Percentiles rank a stretch among this genome's conserved stretches.
These are phyloP conservation scores for Solanum peruvianum DNA, from an alignment of 257 asterid genomes.

Conservation along the genomic window DNA sequence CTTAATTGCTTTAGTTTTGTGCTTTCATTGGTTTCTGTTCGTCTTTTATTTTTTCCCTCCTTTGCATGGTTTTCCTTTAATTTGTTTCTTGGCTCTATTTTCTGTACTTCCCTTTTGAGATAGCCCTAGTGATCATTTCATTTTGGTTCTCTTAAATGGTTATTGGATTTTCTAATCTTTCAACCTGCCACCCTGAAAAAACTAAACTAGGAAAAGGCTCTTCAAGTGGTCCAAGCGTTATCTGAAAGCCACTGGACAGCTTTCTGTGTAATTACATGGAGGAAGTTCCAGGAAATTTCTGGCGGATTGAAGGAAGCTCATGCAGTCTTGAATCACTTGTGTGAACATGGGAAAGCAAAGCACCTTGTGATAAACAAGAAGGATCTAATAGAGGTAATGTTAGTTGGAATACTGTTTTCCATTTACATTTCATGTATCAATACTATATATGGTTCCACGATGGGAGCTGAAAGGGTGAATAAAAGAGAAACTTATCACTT, in stretches of 20 bases:
- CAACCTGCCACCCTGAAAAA: not conserved
- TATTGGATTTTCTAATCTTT: not conserved
- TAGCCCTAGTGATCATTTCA: not conserved
- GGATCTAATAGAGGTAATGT: slow-evolving; percentile 43
- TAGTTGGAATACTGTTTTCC: not conserved
- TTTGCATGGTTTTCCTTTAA: not conserved
- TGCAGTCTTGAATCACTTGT: slow-evolving; percentile 54
- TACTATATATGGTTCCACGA: not conserved
- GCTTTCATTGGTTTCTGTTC: not conserved
- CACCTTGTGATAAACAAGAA: slow-evolving; percentile 27
- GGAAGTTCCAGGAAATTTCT: slow-evolving; percentile 49
- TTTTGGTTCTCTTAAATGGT: not conserved
- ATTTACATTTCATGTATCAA: not conserved
- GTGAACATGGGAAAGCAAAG: slow-evolving; percentile 39
- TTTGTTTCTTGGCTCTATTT: not conserved
- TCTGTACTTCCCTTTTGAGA: not conserved
- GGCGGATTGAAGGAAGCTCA: slow-evolving; percentile 50
- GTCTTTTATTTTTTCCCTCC: not conserved
- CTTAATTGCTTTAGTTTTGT: not conserved
- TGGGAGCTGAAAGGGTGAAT: not conserved
- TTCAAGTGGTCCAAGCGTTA: slow-evolving; percentile 36
- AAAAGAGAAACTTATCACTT: not conserved
- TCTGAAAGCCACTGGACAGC: slow-evolving; percentile 64
- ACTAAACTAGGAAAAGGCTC: slow-evolving; percentile 38
- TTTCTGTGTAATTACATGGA: slow-evolving; percentile 57